A percentile compares a stretch with the other conserved stretches of the same genome.
phyloP scores from a whole-genome alignment of 2,329 filamentous ascomycete genomes.

The Akanthomyces dipterigenus region DNA sequence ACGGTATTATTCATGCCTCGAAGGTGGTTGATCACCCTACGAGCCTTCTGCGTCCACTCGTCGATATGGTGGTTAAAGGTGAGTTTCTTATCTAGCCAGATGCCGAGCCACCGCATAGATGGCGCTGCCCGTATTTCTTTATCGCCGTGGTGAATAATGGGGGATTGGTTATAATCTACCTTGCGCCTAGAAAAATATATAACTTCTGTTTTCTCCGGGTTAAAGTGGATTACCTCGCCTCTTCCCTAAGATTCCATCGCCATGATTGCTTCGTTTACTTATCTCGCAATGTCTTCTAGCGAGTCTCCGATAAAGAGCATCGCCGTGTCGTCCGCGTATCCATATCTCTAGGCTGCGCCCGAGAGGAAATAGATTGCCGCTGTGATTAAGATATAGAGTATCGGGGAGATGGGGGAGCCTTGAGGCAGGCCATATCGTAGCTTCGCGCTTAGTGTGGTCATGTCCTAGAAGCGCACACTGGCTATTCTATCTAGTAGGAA shows the following conservation, averaged over 20 bases:
- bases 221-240: not conserved
- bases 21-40: not conserved
- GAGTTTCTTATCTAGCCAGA: constrained; percentile 5
- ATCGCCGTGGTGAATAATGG: not conserved
- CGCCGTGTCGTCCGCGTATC: constrained; percentile 7
- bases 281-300: not conserved
- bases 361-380: too few relatives aligned
- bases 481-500: constrained; percentile 4
- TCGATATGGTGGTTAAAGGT: not conserved
- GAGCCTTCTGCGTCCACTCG: not conserved
- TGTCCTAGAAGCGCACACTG: not conserved
- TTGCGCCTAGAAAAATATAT: too few relatives aligned
- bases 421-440: not conserved
- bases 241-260: not conserved
- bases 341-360: not conserved
- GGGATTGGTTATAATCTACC: not conserved
- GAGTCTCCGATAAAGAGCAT: not conserved
- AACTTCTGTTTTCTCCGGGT: too few relatives aligned
- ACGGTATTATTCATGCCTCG: too few relatives aligned
- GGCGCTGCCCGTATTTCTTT: not conserved
- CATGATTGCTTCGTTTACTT: not conserved
- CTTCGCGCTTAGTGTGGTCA: not conserved
- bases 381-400: constrained; percentile 7
- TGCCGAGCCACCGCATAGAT: not conserved
- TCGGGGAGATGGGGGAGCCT: constrained; percentile 10